Evolutionary conservation across 495 filamentous ascomycete species (phyloP), one percentile per base, ranked within the genome.

Genomic region (Lasiosphaeris hirsuta): DNA sequence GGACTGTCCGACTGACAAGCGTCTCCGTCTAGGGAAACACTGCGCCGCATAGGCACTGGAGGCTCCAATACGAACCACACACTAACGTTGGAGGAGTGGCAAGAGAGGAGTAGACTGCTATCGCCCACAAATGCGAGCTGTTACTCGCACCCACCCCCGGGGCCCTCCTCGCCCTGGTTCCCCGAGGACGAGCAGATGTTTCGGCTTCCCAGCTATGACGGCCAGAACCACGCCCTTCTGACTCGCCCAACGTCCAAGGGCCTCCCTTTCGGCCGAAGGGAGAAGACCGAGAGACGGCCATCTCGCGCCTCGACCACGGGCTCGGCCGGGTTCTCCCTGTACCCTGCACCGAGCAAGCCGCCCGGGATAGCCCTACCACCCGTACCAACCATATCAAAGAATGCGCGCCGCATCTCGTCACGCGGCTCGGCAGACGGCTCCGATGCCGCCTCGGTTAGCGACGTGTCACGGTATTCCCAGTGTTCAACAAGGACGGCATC

Each of bases 291-390:
- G 38, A 37, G 66, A 39, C 59, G 63, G 7, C 61, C 63, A 33
- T 66, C 66, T 3, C 46, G 50, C 19, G 47, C 59, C 11, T 57
- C 63, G 7, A 42, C 54, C 38, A 37, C 33, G 18, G 19, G 45
- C n/a, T 10, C 30, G 1, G 34, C 58, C 40, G 58, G 59, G 48
- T 65, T 62, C 53, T 65, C 59, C 54, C 47, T 70, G 17, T 70
- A 67, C 51, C 68, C 68, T 9, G 53, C 60, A 4, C 43, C 50
- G n/a, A 63, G 56, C 39, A 63, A 63, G 39, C 63, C 66, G 53
- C 53, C 53, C 8, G 35, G 19, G 9, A 55, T 34, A n/a, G 53
- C 53, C 11, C 54, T 70, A 3, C 68, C 68, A 17, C 57, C 68
- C 0, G 3, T 69, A 10, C 66, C 68, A 5, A 9, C 33, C 1